A percentile compares a stretch with the other conserved stretches of the same genome.
Evolutionary conservation across 2,329 filamentous ascomycete genomes (phyloP).

Genomic region (Sphaceloma murrayae): DNA sequence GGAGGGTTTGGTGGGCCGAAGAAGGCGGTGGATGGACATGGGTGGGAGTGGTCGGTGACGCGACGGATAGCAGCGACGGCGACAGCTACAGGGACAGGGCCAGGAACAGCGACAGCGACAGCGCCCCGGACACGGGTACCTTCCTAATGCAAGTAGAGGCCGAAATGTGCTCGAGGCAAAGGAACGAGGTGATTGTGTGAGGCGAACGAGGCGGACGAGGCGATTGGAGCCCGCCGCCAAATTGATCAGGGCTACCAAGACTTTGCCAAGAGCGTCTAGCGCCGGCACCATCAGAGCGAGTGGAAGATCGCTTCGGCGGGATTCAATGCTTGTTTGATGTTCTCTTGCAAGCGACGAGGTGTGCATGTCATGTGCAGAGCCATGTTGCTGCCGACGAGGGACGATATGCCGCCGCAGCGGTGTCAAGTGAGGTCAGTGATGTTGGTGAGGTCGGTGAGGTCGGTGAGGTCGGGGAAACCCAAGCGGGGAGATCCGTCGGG

Average conservation of each 20-base stretch:
- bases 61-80: too few relatives aligned
- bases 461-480: not conserved
- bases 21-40: not conserved
- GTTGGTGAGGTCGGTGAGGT: not conserved
- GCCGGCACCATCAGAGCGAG: not conserved
- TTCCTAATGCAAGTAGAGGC: slow-evolving; percentile 13
- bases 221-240: slow-evolving; percentile 8
- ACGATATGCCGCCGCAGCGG: not conserved
- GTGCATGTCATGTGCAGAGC: too few relatives aligned
- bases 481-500: not conserved
- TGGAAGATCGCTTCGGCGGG: slow-evolving; percentile 7
- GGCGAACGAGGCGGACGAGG: not conserved
- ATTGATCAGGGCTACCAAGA: slow-evolving; percentile 10
- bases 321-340: slow-evolving; percentile 1
- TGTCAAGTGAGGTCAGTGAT: not conserved
- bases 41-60: slow-evolving; percentile 3
- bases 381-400: not conserved
- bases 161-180: slow-evolving; percentile 3
- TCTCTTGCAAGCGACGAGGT: not conserved
- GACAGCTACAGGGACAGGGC: too few relatives aligned
- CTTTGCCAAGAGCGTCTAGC: slow-evolving; percentile 12
- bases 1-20: not conserved
- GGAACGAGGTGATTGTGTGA: not conserved
- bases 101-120: too few relatives aligned
- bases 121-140: not conserved